Evolutionary conservation across 1,139 yeast genomes (phyloP).

Genomic region (Debaryomyces singareniensis): DNA sequence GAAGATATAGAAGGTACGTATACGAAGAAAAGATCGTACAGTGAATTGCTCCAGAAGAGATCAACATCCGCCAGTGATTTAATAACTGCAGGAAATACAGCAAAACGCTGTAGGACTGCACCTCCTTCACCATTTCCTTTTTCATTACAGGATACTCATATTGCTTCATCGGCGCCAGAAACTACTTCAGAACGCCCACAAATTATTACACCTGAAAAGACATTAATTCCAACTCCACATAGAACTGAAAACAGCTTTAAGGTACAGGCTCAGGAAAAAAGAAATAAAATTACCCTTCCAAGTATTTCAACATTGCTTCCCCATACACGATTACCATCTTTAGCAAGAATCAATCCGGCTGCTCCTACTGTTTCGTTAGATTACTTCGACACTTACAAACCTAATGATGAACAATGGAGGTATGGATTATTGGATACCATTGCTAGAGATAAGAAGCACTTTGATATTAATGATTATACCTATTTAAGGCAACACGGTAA

Average conservation of each 20-base stretch:
- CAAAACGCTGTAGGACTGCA: constrained; percentile 45
- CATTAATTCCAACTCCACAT: neutral
- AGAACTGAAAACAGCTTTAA: neutral
- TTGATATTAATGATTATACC: constrained; percentile 17
- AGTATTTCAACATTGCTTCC: constrained; percentile 26
- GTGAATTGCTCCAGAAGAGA: constrained; percentile 13
- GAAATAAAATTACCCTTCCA: constrained; percentile 19
- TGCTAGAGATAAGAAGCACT: constrained; percentile 14
- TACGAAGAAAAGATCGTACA: constrained; percentile 19
- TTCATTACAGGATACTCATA: neutral
- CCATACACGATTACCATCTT: no score
- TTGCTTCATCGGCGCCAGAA: neutral
- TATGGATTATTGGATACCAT: constrained; percentile 36
- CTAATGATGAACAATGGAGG: constrained; percentile 44
- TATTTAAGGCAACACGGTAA: constrained; percentile 19
- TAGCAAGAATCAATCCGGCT: constrained; percentile 21
- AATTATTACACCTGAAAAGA: neutral
- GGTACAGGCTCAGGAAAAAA: no score
- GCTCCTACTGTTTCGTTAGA: constrained; percentile 42
- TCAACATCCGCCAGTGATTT: neutral
- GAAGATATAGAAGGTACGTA: neutral
- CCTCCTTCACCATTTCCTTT: constrained; percentile 27
- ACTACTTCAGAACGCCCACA: neutral
- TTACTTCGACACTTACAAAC: constrained; percentile 43
- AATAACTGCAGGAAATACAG: no score